These are phyloP conservation scores for Fagus sylvatica DNA, from an alignment of 306 rosid genomes.

Conservation along the genomic window DNA sequence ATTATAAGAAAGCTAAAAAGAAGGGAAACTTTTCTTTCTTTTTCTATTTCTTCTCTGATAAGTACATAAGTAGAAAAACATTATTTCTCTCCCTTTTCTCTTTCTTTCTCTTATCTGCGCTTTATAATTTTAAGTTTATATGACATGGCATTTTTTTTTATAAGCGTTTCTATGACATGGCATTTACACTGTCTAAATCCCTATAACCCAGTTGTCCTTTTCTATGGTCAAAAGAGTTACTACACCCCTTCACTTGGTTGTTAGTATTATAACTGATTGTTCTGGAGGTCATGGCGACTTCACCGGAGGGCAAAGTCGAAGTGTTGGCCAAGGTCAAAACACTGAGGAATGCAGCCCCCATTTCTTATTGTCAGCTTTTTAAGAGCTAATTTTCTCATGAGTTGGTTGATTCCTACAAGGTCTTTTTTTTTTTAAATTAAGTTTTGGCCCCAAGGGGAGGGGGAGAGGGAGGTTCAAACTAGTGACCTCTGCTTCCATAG, in stretches of 20 bases:
- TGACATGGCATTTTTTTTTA: no score
- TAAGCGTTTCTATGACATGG: no score
- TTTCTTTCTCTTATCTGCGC: no score
- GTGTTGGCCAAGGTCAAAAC: no score
- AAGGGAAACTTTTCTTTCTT: no score
- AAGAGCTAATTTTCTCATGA: background rate
- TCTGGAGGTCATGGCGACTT: background rate
- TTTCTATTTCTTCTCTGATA: no score
- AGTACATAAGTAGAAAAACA: no score
- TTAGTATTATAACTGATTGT: background rate
- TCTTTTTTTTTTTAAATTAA: no score
- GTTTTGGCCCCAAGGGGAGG: no score
- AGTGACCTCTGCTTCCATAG: no score
- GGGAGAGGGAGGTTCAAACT: no score
- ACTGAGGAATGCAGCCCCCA: background rate
- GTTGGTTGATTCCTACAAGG: background rate
- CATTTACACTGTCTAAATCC: background rate
- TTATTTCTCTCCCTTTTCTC: no score
- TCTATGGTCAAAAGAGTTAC: slow-evolving; percentile 1
- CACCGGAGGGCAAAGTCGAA: background rate
- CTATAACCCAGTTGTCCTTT: background rate
- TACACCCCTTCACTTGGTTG: background rate
- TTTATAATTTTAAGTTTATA: background rate
- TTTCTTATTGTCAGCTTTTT: background rate
- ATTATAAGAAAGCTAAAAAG: background rate